Conservation (phyloP, 2,329 filamentous ascomycete genomes). For the Apiospora hydei region DNA sequence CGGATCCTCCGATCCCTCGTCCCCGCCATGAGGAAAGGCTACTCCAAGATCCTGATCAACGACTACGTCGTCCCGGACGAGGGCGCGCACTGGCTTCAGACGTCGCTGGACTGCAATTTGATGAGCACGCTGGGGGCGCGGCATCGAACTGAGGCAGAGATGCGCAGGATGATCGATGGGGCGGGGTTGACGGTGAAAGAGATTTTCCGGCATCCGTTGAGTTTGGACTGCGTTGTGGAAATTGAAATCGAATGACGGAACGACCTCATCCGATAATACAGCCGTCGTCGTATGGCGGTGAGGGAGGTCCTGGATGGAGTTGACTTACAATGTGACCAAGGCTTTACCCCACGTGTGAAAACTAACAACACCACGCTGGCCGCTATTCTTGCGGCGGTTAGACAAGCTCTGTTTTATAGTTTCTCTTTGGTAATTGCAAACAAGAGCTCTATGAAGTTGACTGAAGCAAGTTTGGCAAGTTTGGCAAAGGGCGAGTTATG, state of each 20-base stretch:
- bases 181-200: background rate
- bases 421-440: too few species aligned
- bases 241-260: background rate
- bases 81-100: background rate
- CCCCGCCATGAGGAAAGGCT: conserved; percentile 41
- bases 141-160: conserved; percentile 1
- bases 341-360: too few species aligned
- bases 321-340: too few species aligned
- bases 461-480: too few species aligned
- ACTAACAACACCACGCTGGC: too few species aligned
- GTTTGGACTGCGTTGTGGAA: background rate
- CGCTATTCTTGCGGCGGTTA: too few species aligned
- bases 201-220: background rate
- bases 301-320: too few species aligned
- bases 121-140: conserved; percentile 3
- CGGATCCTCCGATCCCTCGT: conserved; percentile 38
- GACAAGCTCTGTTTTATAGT: too few species aligned
- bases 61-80: conserved; percentile 33
- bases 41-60: conserved; percentile 47
- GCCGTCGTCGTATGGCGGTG: too few species aligned
- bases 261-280: too few species aligned
- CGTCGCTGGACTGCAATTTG: background rate
- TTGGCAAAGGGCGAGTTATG: too few species aligned
- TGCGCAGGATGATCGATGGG: background rate
- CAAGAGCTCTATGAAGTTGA: too few species aligned